Base-by-base conservation (phyloP, 768 basidiomycete species). In the Tylopilus rubrobrunneus region DNA sequence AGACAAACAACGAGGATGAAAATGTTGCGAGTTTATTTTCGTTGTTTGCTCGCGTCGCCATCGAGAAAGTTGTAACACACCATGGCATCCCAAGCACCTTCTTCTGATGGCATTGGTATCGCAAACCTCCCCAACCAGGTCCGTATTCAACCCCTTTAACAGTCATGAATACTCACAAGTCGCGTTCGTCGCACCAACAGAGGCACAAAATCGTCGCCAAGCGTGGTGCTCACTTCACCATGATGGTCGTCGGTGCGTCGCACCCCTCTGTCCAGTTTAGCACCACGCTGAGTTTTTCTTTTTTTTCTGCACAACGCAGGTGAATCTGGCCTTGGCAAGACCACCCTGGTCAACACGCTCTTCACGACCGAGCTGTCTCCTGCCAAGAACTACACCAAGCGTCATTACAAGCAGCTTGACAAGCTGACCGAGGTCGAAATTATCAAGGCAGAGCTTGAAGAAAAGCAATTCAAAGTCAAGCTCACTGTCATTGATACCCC, bases 131-230 rank as follows among this genome's bases (percentile, higher is more conserved):
- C 96, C 48, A 98, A 98, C 81, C 97, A 98, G 84, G 94, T 94
- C 47, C 57, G 81, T 67, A 10, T 23, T 17, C 5, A 33, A 23
- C 31, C 52, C 14, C 12, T 3, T 0, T 14, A 4, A 12, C 4
- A 14, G 25, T 39, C 14, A 0, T 14, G 29, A 12, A 52, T 7
- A 17, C 27, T 37, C 39, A 12, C 44, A 40, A 31, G 19, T 45
- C 45, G 37, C 45, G 45, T 45, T 9, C 33, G 33, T 40, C 65
- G 7, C 36, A 3, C 14, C 49, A 23, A 46, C 70, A 98, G 95
- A 86, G 90, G 79, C 97, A 99, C 80, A 98, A 98, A 81, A 98
- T 98, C 69, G 94, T 98, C 59, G 95, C 93, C 58, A 96, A 98
- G 79, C 86, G 80, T 67, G 97, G 97, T 56, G 92, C 89, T 7